These are phyloP conservation scores for Miscanthus lutarioriparius DNA, from an alignment of 176 grass and related monocot genomes.

Conservation along the genomic window DNA sequence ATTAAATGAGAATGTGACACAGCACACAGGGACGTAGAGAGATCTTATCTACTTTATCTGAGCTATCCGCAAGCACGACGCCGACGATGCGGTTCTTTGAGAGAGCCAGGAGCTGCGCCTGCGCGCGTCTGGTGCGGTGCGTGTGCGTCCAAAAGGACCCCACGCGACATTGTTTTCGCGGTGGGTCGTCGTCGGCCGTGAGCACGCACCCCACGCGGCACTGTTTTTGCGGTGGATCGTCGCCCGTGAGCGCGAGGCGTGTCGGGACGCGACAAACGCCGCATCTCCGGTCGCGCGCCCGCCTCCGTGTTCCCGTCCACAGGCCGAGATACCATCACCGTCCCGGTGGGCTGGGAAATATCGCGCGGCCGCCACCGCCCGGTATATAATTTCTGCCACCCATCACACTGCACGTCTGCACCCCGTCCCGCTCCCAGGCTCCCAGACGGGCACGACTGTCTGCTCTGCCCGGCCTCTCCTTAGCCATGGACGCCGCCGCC, in stretches of 20 bases:
- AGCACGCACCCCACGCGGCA: no score
- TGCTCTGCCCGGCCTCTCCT: not conserved
- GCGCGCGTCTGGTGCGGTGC: no score
- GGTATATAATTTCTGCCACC: not conserved
- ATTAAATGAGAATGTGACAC: no score
- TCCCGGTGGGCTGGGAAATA: not conserved
- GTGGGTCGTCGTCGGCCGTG: not conserved
- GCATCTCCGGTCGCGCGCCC: not conserved
- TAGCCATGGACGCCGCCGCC: constrained; percentile 12
- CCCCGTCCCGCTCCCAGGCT: no score
- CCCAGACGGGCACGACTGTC: no score
- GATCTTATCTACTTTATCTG: no score
- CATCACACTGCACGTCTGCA: no score
- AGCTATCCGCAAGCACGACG: no score
- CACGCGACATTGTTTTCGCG: not conserved
- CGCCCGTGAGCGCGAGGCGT: not conserved
- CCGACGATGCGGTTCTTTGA: no score
- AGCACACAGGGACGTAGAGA: no score
- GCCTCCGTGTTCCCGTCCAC: not conserved
- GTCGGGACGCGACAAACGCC: constrained; percentile 21
- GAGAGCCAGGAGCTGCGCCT: no score
- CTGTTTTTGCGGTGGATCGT: not conserved
- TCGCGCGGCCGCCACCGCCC: not conserved
- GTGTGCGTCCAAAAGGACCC: not conserved
- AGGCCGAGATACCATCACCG: not conserved